phyloP scores from a whole-genome alignment of 768 basidiomycete genomes.

The Mycena belliarum region DNA sequence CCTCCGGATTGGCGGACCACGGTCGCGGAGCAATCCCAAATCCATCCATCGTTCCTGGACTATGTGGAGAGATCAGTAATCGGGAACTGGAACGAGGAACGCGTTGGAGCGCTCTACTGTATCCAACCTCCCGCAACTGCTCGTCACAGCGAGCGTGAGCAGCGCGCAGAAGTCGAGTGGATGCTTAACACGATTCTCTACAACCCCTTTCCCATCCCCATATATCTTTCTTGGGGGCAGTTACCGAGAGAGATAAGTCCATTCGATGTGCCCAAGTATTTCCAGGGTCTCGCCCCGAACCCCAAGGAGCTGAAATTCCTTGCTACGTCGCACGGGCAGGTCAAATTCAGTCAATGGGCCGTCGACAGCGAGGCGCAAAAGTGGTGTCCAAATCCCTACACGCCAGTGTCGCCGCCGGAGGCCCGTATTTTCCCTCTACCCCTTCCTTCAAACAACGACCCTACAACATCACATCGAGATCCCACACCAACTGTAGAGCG shows the following conservation, averaged over 20 bases:
- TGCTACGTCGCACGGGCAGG: neutral
- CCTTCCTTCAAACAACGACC: neutral
- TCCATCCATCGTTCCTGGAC: neutral
- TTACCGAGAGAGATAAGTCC: neutral
- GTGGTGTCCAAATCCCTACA: neutral
- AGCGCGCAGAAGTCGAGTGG: neutral
- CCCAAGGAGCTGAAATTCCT: neutral
- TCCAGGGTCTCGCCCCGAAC: neutral
- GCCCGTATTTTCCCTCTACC: neutral
- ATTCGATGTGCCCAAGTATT: neutral
- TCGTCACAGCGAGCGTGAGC: neutral
- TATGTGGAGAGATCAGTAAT: neutral
- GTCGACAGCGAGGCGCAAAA: neutral
- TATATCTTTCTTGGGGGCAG: neutral
- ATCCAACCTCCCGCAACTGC: neutral
- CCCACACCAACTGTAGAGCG: neutral
- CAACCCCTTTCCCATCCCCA: neutral
- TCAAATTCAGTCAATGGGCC: neutral
- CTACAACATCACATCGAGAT: neutral
- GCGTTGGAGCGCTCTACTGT: neutral
- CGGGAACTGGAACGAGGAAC: neutral
- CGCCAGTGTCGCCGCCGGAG: neutral
- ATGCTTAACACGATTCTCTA: neutral
- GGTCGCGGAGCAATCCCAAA: neutral
- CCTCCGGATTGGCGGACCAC: neutral